Evolutionary conservation across 768 basidiomycete genomes (phyloP).

Genomic region (Russula griseocarnosa): DNA sequence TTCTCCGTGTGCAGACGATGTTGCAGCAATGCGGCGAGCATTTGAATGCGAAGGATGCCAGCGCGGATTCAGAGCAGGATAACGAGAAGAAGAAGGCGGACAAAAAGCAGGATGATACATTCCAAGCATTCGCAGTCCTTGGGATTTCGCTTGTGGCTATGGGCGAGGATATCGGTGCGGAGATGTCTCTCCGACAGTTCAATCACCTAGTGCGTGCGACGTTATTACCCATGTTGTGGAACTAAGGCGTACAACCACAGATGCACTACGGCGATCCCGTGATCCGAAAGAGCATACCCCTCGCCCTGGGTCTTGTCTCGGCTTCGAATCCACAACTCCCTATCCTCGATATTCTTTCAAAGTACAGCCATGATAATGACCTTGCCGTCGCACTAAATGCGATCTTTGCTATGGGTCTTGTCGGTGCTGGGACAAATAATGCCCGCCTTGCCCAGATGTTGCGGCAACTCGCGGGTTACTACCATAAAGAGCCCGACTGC

Average conservation of each 20-base stretch:
- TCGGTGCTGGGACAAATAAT: conserved; percentile 98
- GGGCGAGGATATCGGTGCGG: conserved; percentile 97
- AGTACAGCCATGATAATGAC: conserved; percentile 98
- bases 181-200: conserved; percentile 97
- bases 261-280: conserved; percentile 98
- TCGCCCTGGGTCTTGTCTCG: conserved; percentile 91
- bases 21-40: conserved; percentile 94
- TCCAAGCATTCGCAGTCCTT: conserved; percentile 89
- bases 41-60: conserved; percentile 48
- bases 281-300: conserved; percentile 88
- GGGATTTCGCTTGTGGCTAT: conserved; percentile 93
- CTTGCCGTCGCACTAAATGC: conserved; percentile 94
- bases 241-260: conserved; percentile 40
- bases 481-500: conserved; percentile 95
- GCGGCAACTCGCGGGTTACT: conserved; percentile 94
- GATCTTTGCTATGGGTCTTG: conserved; percentile 97
- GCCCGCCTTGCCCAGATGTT: conserved; percentile 97
- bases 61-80: conserved; percentile 47
- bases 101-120: conserved; percentile 62
- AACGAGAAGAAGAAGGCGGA: conserved; percentile 51
- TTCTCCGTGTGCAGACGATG: conserved; percentile 87
- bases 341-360: conserved; percentile 94
- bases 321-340: conserved; percentile 93
- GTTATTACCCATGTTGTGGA: conserved; percentile 27
- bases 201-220: conserved; percentile 77